These are phyloP conservation scores for Cystobasidium tubakii DNA, from an alignment of 768 basidiomycete species.

Conservation along the genomic window DNA sequence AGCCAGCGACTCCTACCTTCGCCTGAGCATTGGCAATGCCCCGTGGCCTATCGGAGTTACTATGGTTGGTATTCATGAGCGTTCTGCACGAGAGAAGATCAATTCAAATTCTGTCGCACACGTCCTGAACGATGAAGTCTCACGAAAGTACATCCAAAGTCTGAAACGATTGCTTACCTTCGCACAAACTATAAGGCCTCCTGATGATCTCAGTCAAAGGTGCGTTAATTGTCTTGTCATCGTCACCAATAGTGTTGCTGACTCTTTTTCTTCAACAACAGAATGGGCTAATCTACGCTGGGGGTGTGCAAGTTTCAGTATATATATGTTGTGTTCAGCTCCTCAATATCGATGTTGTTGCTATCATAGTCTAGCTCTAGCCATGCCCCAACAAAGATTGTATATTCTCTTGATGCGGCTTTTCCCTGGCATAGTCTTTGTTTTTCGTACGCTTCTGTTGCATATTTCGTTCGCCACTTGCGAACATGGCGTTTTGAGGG, in stretches of 20 bases:
- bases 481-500: too few species aligned
- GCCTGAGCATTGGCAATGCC: conserved; percentile 94
- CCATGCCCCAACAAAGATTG: not conserved
- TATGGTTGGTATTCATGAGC: conserved; percentile 95
- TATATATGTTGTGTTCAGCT: too few species aligned
- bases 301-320: not conserved
- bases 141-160: conserved; percentile 96
- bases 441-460: too few species aligned
- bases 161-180: conserved; percentile 89
- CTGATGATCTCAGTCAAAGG: conserved; percentile 62
- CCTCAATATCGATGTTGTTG: not conserved
- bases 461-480: too few species aligned
- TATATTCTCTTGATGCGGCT: not conserved
- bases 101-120: conserved; percentile 95
- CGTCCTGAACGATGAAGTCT: conserved; percentile 97
- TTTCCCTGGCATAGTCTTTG: too few species aligned
- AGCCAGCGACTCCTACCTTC: conserved; percentile 94
- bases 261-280: not conserved
- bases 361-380: not conserved
- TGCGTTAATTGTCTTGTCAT: not conserved
- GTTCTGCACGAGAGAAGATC: conserved; percentile 96
- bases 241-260: not conserved
- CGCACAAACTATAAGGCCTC: conserved; percentile 91
- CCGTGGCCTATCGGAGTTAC: conserved; percentile 99
- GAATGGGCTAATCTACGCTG: conserved; percentile 27